A percentile compares a stretch with the other conserved stretches of the same genome.
phyloP scores from a whole-genome alignment of 768 basidiomycete species.

The Hysterangium stoloniferum region DNA sequence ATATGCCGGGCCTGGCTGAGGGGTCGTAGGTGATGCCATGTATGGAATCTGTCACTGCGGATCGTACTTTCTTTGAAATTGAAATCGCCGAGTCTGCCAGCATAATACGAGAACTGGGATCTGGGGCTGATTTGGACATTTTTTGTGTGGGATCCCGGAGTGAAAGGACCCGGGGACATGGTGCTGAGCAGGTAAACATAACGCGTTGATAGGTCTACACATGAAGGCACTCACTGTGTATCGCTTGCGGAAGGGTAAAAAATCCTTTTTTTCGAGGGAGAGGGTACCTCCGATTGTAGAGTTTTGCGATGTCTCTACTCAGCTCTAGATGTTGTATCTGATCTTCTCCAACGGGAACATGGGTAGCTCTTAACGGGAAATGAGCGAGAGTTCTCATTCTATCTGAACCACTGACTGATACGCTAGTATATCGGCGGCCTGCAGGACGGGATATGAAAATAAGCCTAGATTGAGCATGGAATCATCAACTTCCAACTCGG shows the following conservation, averaged over 20 bases:
- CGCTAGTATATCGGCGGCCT: conserved; percentile 85
- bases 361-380: conserved; percentile 54
- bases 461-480: conserved; percentile 76
- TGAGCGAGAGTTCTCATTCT: no score
- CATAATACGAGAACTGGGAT: conserved; percentile 72
- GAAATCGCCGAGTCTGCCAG: conserved; percentile 63
- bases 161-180: conserved; percentile 76
- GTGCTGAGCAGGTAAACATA: no score
- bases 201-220: neutral
- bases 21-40: conserved; percentile 77
- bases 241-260: conserved; percentile 66
- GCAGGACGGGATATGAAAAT: conserved; percentile 88
- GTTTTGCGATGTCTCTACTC: conserved; percentile 71
- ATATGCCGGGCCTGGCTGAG: conserved; percentile 65
- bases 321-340: conserved; percentile 93
- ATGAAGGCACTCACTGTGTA: conserved; percentile 54
- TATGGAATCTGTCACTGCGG: conserved; percentile 81
- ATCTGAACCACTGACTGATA: conserved; percentile 60
- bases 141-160: conserved; percentile 79
- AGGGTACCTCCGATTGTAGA: conserved; percentile 68
- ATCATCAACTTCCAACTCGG: conserved; percentile 75
- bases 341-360: conserved; percentile 95
- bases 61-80: conserved; percentile 65
- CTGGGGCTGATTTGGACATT: conserved; percentile 92
- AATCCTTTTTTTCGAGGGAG: conserved; percentile 25